phyloP scores from a whole-genome alignment of 2,329 filamentous ascomycete genomes.

The Chrysoporthe austroafricana region DNA sequence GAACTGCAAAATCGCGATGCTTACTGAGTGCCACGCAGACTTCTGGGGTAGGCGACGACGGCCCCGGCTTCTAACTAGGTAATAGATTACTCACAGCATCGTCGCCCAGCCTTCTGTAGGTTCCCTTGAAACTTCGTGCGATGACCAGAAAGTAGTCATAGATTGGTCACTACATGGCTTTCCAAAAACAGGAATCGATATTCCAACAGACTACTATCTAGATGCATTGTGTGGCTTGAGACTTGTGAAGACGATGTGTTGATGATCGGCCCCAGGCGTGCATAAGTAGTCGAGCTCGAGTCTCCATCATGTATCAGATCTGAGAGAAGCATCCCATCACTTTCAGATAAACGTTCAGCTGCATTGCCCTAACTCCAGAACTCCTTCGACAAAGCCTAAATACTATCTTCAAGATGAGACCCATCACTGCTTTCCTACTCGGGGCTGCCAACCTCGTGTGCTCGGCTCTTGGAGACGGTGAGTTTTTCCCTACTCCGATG shows the following conservation, averaged over 20 bases:
- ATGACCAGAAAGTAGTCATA: not conserved
- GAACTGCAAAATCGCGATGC: not conserved
- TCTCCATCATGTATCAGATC: not conserved
- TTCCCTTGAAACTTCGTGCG: not conserved
- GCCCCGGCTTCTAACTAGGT: not conserved
- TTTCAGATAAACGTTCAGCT: not conserved
- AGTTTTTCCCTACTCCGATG: not conserved
- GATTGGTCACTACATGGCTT: conserved; percentile 15
- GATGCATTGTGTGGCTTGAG: not conserved
- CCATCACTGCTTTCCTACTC: not conserved
- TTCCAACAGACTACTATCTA: not conserved
- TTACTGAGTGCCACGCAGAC: conserved; percentile 8
- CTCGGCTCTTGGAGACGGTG: conserved; percentile 22
- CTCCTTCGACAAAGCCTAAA: not conserved
- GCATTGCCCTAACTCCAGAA: not conserved
- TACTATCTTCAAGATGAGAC: conserved; percentile 8
- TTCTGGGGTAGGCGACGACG: not conserved
- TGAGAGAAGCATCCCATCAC: not conserved
- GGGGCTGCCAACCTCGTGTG: conserved; percentile 13
- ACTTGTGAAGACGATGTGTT: not conserved
- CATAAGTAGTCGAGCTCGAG: not conserved
- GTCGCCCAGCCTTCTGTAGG: not conserved
- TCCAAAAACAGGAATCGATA: conserved; percentile 4
- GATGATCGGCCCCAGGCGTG: not conserved
- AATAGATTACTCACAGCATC: not conserved